Conservation (phyloP, 306 rosid genomes). For the Abrus precatorius region DNA sequence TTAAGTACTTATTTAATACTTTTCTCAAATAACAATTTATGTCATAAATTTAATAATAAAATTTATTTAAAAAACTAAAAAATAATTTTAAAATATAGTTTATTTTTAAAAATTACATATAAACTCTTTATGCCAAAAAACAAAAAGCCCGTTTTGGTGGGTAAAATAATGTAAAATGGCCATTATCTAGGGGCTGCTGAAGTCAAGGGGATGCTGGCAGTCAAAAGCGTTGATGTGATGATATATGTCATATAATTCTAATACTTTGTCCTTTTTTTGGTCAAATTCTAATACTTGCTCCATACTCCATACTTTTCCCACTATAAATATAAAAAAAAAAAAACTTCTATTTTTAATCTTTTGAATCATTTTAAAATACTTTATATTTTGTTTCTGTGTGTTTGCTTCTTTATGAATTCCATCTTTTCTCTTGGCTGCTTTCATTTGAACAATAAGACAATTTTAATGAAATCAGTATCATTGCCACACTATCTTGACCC, state of each 20-base stretch:
- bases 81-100: too few relatives aligned
- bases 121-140: too few relatives aligned
- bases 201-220: neutral
- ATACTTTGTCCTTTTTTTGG: neutral
- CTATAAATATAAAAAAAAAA: neutral
- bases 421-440: slow-evolving; percentile 20
- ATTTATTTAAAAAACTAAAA: too few relatives aligned
- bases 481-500: slow-evolving; percentile 43
- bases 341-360: neutral
- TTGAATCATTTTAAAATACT: neutral
- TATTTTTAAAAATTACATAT: too few relatives aligned
- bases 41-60: too few relatives aligned
- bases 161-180: too few relatives aligned
- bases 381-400: neutral
- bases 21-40: too few relatives aligned
- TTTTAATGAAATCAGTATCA: slow-evolving; percentile 12
- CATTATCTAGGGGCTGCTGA: neutral
- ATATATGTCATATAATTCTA: neutral
- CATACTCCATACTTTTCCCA: slow-evolving; percentile 11
- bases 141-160: too few relatives aligned
- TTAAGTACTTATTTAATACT: too few relatives aligned
- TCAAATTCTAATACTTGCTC: slow-evolving; percentile 30
- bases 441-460: slow-evolving; percentile 19
- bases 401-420: neutral
- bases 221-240: too few relatives aligned